A percentile compares a stretch with the other conserved stretches of the same genome.
Evolutionary conservation across 2,329 filamentous ascomycete genomes (phyloP).

Genomic region (Alternaria sp.): DNA sequence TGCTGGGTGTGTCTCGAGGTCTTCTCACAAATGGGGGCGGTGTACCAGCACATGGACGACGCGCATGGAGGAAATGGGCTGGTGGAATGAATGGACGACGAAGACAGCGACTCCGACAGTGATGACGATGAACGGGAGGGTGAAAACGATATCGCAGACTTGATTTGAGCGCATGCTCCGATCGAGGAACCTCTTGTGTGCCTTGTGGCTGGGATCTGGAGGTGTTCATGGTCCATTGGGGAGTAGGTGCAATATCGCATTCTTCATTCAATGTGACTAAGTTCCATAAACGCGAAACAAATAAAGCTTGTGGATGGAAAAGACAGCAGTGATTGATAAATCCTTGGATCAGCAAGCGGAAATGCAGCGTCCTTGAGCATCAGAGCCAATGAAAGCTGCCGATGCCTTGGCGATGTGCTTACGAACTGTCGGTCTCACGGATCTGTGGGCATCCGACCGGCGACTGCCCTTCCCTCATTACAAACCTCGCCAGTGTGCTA

Average conservation of each 20-base stretch:
- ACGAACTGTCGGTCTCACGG: constrained; percentile 1
- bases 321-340: not conserved
- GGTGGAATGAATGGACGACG: not conserved
- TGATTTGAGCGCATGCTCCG: not conserved
- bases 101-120: not conserved
- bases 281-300: not conserved
- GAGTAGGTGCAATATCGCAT: not conserved
- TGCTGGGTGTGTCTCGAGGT: constrained; percentile 25
- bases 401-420: not conserved
- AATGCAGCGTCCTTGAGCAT: not conserved
- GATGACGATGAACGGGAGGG: not conserved
- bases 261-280: not conserved
- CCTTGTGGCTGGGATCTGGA: not conserved
- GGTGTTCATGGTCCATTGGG: not conserved
- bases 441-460: not conserved
- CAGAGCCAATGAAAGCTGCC: not conserved
- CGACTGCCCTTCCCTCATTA: constrained; percentile 1
- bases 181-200: not conserved
- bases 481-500: not conserved
- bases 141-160: not conserved
- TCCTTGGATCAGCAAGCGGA: not conserved
- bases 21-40: constrained; percentile 6
- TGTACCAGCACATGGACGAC: constrained; percentile 17
- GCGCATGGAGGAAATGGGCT: constrained; percentile 8
- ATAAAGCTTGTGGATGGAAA: not conserved